These are phyloP conservation scores for Adenanthera pavonina DNA, from an alignment of 306 rosid genomes.

Conservation along the genomic window DNA sequence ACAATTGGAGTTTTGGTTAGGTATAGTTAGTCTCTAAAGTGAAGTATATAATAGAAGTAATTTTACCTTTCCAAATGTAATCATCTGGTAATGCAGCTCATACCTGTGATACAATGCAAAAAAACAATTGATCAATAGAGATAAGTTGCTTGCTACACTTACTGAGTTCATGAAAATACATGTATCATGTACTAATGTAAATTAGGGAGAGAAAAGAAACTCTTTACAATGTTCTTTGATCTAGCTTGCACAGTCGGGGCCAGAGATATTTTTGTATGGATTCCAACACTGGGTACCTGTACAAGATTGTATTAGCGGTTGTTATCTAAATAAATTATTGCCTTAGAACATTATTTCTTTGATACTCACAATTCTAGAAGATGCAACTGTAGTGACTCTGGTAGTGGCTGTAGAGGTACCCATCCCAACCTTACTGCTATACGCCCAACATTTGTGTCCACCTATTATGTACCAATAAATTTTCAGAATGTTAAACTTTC, in stretches of 20 bases:
- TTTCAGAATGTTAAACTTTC: constrained; percentile 34
- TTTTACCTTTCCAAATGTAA: constrained; percentile 97
- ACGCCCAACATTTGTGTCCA: constrained; percentile 99
- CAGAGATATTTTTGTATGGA: constrained; percentile 95
- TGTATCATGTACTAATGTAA: constrained; percentile 23
- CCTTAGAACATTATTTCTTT: constrained; percentile 27
- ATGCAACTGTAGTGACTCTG: constrained; percentile 99
- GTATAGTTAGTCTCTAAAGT: constrained; percentile 17
- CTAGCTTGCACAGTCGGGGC: constrained; percentile 99
- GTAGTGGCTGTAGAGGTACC: constrained; percentile 99
- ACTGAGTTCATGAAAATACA: constrained; percentile 5
- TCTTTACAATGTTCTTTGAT: constrained; percentile 87
- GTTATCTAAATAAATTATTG: constrained; percentile 26
- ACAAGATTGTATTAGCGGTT: constrained; percentile 42
- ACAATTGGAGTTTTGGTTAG: constrained; percentile 39
- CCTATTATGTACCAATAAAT: constrained; percentile 57
- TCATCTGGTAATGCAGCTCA: constrained; percentile 98
- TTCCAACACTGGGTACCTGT: constrained; percentile 96
- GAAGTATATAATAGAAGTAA: constrained; percentile 34
- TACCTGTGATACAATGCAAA: constrained; percentile 66
- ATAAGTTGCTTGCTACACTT: constrained; percentile 18
- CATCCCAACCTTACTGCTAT: constrained; percentile 98
- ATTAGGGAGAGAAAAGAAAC: constrained; percentile 15
- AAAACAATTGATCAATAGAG: constrained; percentile 24
- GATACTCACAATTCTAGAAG: constrained; percentile 92